Conservation (phyloP, 2,329 filamentous ascomycete genomes). For the Pezicula radicicola region DNA sequence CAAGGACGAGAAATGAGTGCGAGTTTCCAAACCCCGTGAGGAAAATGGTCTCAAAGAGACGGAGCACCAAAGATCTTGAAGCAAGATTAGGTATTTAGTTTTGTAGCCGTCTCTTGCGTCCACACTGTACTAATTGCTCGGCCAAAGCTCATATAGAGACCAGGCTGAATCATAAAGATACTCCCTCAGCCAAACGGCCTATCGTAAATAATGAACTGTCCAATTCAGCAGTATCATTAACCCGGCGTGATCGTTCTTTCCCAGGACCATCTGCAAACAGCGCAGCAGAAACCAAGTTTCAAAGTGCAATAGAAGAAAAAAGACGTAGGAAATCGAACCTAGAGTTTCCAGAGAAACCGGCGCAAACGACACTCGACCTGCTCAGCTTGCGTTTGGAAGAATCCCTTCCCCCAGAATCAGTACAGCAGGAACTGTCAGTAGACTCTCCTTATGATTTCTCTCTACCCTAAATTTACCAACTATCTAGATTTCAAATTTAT, state of each 20-base stretch:
- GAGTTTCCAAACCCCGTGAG: constrained; percentile 85
- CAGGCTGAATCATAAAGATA: constrained; percentile 48
- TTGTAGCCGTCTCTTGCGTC: not conserved
- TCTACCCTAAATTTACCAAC: constrained; percentile 4
- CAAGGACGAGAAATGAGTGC: constrained; percentile 71
- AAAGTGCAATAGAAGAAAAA: constrained; percentile 1
- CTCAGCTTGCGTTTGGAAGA: constrained; percentile 81
- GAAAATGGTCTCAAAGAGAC: constrained; percentile 83
- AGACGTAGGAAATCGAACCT: constrained; percentile 9
- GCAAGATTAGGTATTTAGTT: constrained; percentile 68
- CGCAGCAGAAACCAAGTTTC: not conserved
- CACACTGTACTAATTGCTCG: constrained; percentile 16
- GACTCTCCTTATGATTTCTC: constrained; percentile 13
- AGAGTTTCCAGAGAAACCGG: constrained; percentile 3
- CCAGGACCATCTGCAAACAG: not conserved
- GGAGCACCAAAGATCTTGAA: constrained; percentile 88
- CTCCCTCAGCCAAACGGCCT: constrained; percentile 32
- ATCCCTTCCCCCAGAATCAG: constrained; percentile 70
- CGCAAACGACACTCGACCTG: constrained; percentile 48
- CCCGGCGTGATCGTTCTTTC: not conserved
- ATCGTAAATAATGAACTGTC: constrained; percentile 6
- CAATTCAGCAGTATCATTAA: constrained; percentile 8
- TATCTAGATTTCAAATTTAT: constrained; percentile 63
- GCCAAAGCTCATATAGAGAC: constrained; percentile 80
- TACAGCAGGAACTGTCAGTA: constrained; percentile 78